Evolutionary conservation across 805 yeast species (phyloP).

Genomic region (Ogataea nonfermentans): DNA sequence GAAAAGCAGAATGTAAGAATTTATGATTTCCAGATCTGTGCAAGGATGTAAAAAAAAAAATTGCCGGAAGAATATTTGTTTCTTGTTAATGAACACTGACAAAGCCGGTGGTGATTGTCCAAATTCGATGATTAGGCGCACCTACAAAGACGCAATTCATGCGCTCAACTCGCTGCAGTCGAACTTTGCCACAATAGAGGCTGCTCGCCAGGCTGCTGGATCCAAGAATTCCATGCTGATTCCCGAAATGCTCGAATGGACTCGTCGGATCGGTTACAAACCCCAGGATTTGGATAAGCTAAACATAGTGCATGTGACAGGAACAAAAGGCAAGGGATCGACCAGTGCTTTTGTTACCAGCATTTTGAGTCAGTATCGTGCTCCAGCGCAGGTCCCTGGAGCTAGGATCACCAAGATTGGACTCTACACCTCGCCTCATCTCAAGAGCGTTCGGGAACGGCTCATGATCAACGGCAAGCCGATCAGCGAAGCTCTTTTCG

Average conservation of each 20-base stretch:
- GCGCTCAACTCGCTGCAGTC: constrained; percentile 87
- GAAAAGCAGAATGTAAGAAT: background rate
- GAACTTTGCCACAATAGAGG: constrained; percentile 86
- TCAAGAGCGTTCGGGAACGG: constrained; percentile 89
- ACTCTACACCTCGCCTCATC: constrained; percentile 93
- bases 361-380: constrained; percentile 63
- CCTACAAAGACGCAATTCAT: constrained; percentile 67
- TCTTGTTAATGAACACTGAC: constrained; percentile 6
- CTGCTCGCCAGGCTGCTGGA: constrained; percentile 67
- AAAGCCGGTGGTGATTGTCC: constrained; percentile 1
- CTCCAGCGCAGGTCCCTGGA: constrained; percentile 9
- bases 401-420: constrained; percentile 63
- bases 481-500: constrained; percentile 72
- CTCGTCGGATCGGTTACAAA: constrained; percentile 63
- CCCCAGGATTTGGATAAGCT: constrained; percentile 68
- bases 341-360: constrained; percentile 93
- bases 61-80: constrained; percentile 5
- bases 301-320: constrained; percentile 89
- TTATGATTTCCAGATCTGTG: constrained; percentile 1
- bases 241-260: constrained; percentile 84
- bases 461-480: constrained; percentile 86
- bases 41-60: constrained; percentile 6
- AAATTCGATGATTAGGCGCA: constrained; percentile 29
- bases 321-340: constrained; percentile 98
- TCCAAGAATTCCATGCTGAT: constrained; percentile 63